Percentiles rank a stretch among this genome's conserved stretches.
These are phyloP conservation scores for Sporisorium sorghi DNA, from an alignment of 1,284 basidiomycete genomes.

Conservation along the genomic window DNA sequence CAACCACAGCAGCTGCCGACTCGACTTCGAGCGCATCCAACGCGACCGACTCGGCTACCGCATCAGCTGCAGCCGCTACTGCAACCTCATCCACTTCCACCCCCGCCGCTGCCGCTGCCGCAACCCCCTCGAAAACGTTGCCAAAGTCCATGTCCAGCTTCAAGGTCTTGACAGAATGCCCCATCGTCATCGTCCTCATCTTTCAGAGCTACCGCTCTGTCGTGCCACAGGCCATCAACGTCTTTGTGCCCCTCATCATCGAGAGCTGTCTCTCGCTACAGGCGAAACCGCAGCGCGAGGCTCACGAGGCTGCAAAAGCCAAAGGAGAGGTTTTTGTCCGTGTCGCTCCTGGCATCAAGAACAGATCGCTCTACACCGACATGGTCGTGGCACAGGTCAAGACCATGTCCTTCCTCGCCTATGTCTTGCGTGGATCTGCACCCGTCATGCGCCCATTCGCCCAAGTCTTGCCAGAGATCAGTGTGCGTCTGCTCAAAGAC, in stretches of 20 bases:
- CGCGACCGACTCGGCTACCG: conserved; percentile 8
- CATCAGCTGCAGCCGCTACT: conserved; percentile 10
- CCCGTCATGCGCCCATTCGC: conserved; percentile 83
- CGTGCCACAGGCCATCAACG: conserved; percentile 77
- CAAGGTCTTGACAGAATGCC: conserved; percentile 94
- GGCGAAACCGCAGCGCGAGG: conserved; percentile 86
- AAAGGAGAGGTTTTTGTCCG: conserved; percentile 85
- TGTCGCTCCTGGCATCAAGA: conserved; percentile 77
- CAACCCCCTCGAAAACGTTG: conserved; percentile 50
- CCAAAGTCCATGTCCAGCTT: conserved; percentile 75
- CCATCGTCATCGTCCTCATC: conserved; percentile 90
- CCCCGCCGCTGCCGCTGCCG: background rate
- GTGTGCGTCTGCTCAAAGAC: conserved; percentile 89
- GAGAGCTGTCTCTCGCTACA: conserved; percentile 70
- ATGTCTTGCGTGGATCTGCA: conserved; percentile 80
- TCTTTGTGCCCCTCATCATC: conserved; percentile 75
- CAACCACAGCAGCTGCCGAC: conserved; percentile 13
- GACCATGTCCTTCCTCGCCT: conserved; percentile 87
- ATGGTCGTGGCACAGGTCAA: conserved; percentile 92
- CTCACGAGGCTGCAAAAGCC: conserved; percentile 82
- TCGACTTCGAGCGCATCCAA: conserved; percentile 5
- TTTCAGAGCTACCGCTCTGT: conserved; percentile 83
- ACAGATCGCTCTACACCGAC: conserved; percentile 84
- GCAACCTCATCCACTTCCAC: conserved; percentile 11
- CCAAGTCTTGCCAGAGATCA: conserved; percentile 83